Evolutionary conservation across 345 rosid genomes (phyloP).

Genomic region (Citrus reticulata): DNA sequence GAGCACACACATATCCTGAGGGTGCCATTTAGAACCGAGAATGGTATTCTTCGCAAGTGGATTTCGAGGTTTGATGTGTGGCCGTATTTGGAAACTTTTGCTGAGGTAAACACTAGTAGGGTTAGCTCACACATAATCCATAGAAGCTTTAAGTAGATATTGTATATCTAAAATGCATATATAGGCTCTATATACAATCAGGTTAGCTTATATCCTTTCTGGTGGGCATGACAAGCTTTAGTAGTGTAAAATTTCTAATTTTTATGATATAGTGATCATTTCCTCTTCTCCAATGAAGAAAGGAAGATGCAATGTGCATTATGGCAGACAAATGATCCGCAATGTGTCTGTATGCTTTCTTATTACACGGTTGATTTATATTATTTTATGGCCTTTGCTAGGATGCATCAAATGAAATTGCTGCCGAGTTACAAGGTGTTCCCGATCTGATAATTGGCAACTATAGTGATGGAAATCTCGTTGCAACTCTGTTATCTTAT

Average conservation of each 20-base stretch:
- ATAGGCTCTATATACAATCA: neutral
- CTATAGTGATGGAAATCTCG: conserved; percentile 59
- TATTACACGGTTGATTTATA: neutral
- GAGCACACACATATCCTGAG: conserved; percentile 43
- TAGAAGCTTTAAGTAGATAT: neutral
- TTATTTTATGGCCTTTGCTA: conserved; percentile 9
- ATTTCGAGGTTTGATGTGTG: conserved; percentile 55
- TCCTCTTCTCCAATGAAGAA: neutral
- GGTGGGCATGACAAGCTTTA: neutral
- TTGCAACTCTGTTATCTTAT: conserved; percentile 44
- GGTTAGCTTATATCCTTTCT: neutral
- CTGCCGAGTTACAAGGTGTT: conserved; percentile 48
- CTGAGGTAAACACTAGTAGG: conserved; percentile 30
- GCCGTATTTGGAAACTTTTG: conserved; percentile 54
- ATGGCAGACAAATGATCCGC: neutral
- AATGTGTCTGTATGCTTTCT: neutral
- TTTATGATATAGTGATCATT: neutral
- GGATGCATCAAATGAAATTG: conserved; percentile 54
- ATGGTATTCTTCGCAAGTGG: conserved; percentile 51
- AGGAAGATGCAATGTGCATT: neutral
- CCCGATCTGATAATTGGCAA: conserved; percentile 56
- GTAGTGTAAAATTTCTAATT: neutral
- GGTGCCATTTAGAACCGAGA: conserved; percentile 50
- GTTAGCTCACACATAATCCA: neutral
- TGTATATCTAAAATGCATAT: neutral